Percentiles rank a stretch among this genome's conserved stretches.
phyloP scores from a whole-genome alignment of 23 red algal species.

The Gracilaria gracilis region DNA sequence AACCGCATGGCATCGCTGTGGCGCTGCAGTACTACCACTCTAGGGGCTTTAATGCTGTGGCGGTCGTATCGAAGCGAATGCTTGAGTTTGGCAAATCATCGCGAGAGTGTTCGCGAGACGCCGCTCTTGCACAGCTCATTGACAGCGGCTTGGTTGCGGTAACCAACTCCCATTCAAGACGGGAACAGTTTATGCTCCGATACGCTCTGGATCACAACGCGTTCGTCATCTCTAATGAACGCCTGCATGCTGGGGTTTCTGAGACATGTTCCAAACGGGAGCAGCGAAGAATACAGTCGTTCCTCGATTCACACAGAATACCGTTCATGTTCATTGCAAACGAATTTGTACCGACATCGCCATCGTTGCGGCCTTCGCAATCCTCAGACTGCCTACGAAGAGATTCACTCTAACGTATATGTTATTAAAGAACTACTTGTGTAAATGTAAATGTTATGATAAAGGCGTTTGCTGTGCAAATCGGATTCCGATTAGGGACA shows the following conservation, averaged over 20 bases:
- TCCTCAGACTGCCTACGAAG: constrained; percentile 9
- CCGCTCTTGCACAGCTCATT: background rate
- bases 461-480: background rate
- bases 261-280: constrained; percentile 18
- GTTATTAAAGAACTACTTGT: background rate
- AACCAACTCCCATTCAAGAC: background rate
- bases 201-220: constrained; percentile 54
- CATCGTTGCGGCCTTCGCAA: background rate
- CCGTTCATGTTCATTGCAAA: constrained; percentile 44
- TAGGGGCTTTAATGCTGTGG: constrained; percentile 30
- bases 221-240: constrained; percentile 30
- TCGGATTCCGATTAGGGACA: no score
- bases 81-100: background rate
- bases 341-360: constrained; percentile 34
- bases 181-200: constrained; percentile 18
- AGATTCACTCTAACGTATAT: constrained; percentile 12
- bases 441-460: no score
- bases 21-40: constrained; percentile 26
- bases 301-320: constrained; percentile 24
- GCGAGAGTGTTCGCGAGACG: constrained; percentile 23
- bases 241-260: background rate
- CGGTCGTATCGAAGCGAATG: constrained; percentile 19
- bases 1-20: constrained; percentile 19
- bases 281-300: constrained; percentile 13
- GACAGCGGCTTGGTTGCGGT: constrained; percentile 6